phyloP scores from a whole-genome alignment of 805 yeast genomes.

The Cyberlindnera sargentensis region DNA sequence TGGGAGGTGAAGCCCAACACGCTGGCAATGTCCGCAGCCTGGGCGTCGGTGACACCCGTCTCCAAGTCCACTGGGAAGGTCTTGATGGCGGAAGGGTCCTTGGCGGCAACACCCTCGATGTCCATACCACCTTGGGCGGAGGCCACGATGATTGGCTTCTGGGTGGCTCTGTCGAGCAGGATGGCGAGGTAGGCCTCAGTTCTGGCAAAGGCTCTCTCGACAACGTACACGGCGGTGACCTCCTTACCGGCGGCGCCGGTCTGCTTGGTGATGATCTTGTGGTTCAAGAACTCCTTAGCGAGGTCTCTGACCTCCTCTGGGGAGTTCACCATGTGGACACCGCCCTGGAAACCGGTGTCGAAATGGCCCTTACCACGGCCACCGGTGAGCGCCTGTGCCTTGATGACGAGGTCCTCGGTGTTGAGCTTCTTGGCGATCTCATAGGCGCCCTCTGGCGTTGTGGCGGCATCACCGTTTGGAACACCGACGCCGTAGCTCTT shows the following conservation, averaged over 20 bases:
- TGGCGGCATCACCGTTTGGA: conserved; percentile 88
- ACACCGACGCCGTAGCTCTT: conserved; percentile 79
- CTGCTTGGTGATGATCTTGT: conserved; percentile 95
- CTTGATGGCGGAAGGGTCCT: conserved; percentile 86
- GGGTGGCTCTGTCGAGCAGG: conserved; percentile 87
- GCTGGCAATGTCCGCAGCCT: conserved; percentile 71
- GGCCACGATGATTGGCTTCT: conserved; percentile 89
- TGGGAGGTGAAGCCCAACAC: conserved; percentile 73
- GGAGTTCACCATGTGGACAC: conserved; percentile 83
- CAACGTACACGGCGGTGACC: conserved; percentile 93
- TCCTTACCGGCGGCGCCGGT: conserved; percentile 96
- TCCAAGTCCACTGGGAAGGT: conserved; percentile 74
- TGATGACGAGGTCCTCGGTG: conserved; percentile 81
- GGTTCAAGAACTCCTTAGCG: conserved; percentile 85
- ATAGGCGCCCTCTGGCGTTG: conserved; percentile 83
- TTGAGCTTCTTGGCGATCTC: conserved; percentile 70
- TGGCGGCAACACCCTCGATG: conserved; percentile 96
- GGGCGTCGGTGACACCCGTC: conserved; percentile 69
- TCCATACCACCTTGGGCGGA: conserved; percentile 99
- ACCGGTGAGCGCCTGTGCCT: conserved; percentile 98
- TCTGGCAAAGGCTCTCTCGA: conserved; percentile 87
- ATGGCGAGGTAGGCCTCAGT: conserved; percentile 96
- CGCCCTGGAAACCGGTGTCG: conserved; percentile 92
- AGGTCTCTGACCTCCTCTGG: conserved; percentile 82
- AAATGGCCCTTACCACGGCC: conserved; percentile 99